These are phyloP conservation scores for Scheffersomyces insectosa DNA, from an alignment of 1,139 yeast species.

Conservation along the genomic window DNA sequence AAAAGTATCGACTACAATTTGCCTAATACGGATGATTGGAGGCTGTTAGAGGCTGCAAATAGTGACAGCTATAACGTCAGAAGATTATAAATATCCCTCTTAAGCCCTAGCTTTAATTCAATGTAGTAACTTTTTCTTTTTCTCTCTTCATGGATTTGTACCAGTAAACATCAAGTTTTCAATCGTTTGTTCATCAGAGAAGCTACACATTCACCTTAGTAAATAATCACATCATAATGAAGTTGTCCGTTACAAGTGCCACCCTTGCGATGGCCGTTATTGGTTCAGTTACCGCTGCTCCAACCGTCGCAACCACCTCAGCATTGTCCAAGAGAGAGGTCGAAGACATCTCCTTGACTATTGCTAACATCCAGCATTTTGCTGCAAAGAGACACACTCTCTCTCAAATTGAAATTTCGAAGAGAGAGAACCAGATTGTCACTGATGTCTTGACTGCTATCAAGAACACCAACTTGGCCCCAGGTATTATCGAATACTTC, in stretches of 20 bases:
- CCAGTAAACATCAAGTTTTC: background rate
- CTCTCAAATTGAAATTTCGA: constrained; percentile 25
- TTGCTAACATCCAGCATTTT: constrained; percentile 30
- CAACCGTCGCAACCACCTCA: constrained; percentile 23
- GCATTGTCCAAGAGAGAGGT: constrained; percentile 34
- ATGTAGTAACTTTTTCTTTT: background rate
- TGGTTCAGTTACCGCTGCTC: constrained; percentile 37
- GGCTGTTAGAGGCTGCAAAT: no score
- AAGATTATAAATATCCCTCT: no score
- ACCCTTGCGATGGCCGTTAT: constrained; percentile 36
- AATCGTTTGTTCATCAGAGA: background rate
- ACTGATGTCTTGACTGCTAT: constrained; percentile 44
- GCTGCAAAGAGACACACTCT: constrained; percentile 31
- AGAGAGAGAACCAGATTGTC: constrained; percentile 44
- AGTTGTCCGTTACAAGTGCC: constrained; percentile 29
- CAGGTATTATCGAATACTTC: constrained; percentile 34
- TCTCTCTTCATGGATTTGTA: background rate
- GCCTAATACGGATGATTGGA: background rate
- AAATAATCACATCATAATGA: constrained; percentile 21
- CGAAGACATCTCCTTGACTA: constrained; percentile 26
- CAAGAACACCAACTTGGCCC: constrained; percentile 41
- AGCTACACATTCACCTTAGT: background rate
- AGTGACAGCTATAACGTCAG: no score
- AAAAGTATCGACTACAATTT: background rate
- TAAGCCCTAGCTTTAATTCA: no score